These are phyloP conservation scores for Berberis vulgaris DNA, from an alignment of 164 flowering plant genomes.

Conservation along the genomic window DNA sequence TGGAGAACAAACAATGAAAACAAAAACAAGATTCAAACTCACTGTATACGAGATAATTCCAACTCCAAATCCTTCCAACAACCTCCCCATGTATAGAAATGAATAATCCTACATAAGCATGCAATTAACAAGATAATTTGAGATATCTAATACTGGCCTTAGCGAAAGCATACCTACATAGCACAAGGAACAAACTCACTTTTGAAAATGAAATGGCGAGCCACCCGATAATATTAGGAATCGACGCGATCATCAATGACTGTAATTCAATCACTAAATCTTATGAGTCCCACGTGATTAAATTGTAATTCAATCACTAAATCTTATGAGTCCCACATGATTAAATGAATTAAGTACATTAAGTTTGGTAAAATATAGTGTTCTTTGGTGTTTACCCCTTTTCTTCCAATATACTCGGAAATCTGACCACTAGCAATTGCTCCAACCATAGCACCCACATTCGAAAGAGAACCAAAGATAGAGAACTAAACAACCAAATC, in stretches of 20 bases:
- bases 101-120: slow-evolving; percentile 37
- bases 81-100: slow-evolving; percentile 63
- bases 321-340: neutral
- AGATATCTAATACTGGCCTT: neutral
- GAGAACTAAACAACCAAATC: slow-evolving; percentile 31
- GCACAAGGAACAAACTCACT: slow-evolving; percentile 23
- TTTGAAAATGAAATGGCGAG: slow-evolving; percentile 67
- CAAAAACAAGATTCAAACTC: slow-evolving; percentile 3
- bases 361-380: no score
- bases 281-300: neutral
- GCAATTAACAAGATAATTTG: neutral
- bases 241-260: slow-evolving; percentile 68
- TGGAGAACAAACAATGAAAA: no score
- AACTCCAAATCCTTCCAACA: slow-evolving; percentile 70
- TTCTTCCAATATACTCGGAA: slow-evolving; percentile 55
- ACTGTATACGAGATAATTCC: slow-evolving; percentile 66
- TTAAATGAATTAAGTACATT: neutral
- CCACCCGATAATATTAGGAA: slow-evolving; percentile 76
- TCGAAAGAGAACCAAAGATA: slow-evolving; percentile 52
- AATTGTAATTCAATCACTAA: neutral
- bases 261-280: slow-evolving; percentile 15
- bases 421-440: slow-evolving; percentile 69
- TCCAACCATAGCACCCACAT: slow-evolving; percentile 75
- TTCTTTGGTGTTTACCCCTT: slow-evolving; percentile 33
- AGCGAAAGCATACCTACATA: neutral